A percentile compares a stretch with the other conserved stretches of the same genome.
phyloP scores from a whole-genome alignment of 495 filamentous ascomycete species.

The Tuber indicum region DNA sequence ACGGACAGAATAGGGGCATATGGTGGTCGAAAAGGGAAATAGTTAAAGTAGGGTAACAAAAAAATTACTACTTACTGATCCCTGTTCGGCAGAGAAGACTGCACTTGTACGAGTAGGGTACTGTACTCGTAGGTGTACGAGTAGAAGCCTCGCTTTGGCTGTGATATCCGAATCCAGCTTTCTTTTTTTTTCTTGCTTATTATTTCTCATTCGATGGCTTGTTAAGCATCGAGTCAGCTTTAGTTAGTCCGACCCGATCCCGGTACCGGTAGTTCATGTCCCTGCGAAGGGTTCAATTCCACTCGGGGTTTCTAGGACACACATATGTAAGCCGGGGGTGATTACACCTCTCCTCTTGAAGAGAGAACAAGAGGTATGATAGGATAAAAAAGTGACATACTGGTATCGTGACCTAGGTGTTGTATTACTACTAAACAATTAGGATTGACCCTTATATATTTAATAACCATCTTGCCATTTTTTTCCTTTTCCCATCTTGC shows the following conservation, averaged over 20 bases:
- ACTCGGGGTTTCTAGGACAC: neutral
- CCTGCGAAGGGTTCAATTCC: neutral
- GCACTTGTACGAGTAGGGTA: no score
- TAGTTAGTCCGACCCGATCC: neutral
- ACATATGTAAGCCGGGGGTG: neutral
- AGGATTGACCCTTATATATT: neutral
- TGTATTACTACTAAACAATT: neutral
- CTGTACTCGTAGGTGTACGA: no score
- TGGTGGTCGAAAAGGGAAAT: no score
- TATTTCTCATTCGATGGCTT: neutral
- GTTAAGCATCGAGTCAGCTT: slow-evolving; percentile 2
- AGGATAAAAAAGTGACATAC: neutral
- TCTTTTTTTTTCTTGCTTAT: neutral
- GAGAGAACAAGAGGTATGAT: neutral
- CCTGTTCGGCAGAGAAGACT: no score
- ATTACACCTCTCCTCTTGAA: neutral
- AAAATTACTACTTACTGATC: no score
- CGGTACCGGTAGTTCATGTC: neutral
- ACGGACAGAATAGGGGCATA: no score
- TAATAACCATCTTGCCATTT: neutral
- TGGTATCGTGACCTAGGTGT: neutral
- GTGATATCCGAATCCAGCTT: neutral
- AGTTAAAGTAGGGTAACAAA: no score
- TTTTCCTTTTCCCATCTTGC: neutral
- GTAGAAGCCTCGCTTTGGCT: neutral